Evolutionary conservation across 2,329 filamentous ascomycete genomes (phyloP).

Genomic region (Botrytis deweyae): DNA sequence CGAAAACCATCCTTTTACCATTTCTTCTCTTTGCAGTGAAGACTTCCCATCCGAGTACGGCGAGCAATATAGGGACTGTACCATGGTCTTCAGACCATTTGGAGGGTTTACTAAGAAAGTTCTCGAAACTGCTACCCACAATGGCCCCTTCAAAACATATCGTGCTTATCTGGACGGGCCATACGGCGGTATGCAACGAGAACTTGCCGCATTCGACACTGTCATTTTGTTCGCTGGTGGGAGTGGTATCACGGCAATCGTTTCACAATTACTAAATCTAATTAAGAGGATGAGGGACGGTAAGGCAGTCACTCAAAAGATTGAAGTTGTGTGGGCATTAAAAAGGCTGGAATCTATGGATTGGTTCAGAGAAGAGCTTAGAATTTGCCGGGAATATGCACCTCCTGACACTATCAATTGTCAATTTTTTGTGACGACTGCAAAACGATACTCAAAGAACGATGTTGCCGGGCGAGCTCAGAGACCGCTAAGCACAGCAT

Average conservation of each 20-base stretch:
- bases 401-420: conserved; percentile 87
- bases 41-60: conserved; percentile 93
- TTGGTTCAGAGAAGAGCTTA: conserved; percentile 94
- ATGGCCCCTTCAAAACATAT: conserved; percentile 89
- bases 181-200: conserved; percentile 90
- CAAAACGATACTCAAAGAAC: conserved; percentile 48
- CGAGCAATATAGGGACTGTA: conserved; percentile 82
- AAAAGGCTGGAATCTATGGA: conserved; percentile 92
- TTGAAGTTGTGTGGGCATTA: conserved; percentile 91
- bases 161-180: conserved; percentile 90
- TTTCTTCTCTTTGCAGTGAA: conserved; percentile 86
- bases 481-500: conserved; percentile 68
- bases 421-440: conserved; percentile 89
- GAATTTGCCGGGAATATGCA: conserved; percentile 86
- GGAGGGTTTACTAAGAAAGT: conserved; percentile 86
- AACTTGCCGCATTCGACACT: conserved; percentile 88
- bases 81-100: conserved; percentile 88
- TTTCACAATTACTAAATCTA: conserved; percentile 87
- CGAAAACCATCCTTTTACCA: conserved; percentile 94
- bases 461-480: conserved; percentile 48
- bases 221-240: conserved; percentile 92
- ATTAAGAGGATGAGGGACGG: conserved; percentile 95
- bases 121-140: conserved; percentile 76
- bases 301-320: conserved; percentile 86
- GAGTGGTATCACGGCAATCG: conserved; percentile 89